These are phyloP conservation scores for Cercospora beticola DNA, from an alignment of 2,329 filamentous ascomycete genomes.

Conservation along the genomic window DNA sequence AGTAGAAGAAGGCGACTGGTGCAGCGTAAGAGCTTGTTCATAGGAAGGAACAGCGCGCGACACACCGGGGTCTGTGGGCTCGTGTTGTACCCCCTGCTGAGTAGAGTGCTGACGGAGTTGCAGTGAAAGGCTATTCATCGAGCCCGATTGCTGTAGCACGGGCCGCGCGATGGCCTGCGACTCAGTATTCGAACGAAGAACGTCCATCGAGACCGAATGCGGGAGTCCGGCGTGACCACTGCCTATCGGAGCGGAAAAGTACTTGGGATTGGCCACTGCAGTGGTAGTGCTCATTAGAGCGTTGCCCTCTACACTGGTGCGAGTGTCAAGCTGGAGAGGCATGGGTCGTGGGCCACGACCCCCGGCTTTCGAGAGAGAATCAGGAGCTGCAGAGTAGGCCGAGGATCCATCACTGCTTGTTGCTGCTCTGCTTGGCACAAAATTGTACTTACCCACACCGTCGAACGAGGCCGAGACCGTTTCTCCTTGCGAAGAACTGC, in stretches of 20 bases:
- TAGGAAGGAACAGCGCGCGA: not conserved
- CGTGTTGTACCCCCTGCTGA: not conserved
- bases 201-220: constrained; percentile 16
- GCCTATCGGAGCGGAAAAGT: not conserved
- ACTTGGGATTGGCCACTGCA: not conserved
- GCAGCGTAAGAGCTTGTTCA: not conserved
- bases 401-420: not conserved
- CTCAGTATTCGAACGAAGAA: not conserved
- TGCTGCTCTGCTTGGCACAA: not conserved
- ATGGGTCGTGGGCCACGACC: not conserved
- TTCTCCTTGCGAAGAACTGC: not conserved
- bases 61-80: not conserved
- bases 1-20: not conserved
- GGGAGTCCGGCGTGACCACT: constrained; percentile 3
- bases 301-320: not conserved
- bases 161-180: not conserved
- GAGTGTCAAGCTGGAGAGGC: not conserved
- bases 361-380: not conserved
- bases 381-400: not conserved
- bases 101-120: not conserved
- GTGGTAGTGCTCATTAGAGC: not conserved
- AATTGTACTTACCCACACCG: constrained; percentile 1
- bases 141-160: constrained; percentile 9
- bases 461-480: constrained; percentile 5
- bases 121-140: constrained; percentile 14